A percentile compares a stretch with the other conserved stretches of the same genome.
Conservation (phyloP, 2,329 filamentous ascomycete species). For the Pleomassaria siparia region DNA sequence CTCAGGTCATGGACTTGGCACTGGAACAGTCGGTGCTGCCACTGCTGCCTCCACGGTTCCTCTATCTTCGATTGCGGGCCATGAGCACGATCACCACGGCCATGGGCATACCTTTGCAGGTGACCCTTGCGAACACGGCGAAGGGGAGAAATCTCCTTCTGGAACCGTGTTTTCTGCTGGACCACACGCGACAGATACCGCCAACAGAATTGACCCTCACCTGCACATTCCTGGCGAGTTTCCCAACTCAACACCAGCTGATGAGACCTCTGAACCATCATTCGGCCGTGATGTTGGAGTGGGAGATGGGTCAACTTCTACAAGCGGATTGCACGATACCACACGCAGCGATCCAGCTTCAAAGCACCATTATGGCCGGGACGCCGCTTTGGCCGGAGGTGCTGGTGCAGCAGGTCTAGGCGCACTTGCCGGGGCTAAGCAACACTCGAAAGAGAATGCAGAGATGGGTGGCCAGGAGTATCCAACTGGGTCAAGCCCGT, state of each 20-base stretch:
- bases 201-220: slow-evolving; percentile 37
- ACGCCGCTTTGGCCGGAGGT: slow-evolving; percentile 21
- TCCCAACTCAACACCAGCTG: slow-evolving; percentile 31
- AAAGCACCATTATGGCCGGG: slow-evolving; percentile 21
- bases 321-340: neutral
- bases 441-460: slow-evolving; percentile 6
- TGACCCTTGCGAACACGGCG: slow-evolving; percentile 22
- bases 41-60: neutral
- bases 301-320: slow-evolving; percentile 7
- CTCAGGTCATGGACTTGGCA: neutral
- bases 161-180: slow-evolving; percentile 20
- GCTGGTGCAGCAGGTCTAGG: slow-evolving; percentile 9
- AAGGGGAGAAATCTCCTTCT: slow-evolving; percentile 1
- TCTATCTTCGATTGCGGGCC: neutral
- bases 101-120: slow-evolving; percentile 21
- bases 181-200: slow-evolving; percentile 33
- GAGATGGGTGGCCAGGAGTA: neutral
- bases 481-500: slow-evolving; percentile 7
- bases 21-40: neutral
- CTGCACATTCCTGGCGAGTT: slow-evolving; percentile 39
- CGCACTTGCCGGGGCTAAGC: slow-evolving; percentile 16
- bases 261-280: slow-evolving; percentile 28
- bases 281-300: slow-evolving; percentile 14
- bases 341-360: neutral
- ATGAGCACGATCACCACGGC: slow-evolving; percentile 17